phyloP scores from a whole-genome alignment of 495 filamentous ascomycete genomes.

The Aspergillus heteromorphus region DNA sequence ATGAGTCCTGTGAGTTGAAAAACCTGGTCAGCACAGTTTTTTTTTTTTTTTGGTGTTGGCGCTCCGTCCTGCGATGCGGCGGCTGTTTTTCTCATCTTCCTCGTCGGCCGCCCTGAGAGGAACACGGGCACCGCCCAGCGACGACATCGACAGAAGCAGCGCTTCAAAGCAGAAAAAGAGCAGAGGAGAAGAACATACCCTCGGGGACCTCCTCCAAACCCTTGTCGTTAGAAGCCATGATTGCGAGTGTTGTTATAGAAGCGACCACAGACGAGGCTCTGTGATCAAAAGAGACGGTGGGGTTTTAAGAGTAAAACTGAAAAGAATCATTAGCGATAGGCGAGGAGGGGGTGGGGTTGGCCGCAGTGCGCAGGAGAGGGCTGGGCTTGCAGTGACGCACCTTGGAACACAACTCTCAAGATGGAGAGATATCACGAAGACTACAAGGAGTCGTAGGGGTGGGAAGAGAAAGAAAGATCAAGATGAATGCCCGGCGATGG shows the following conservation, averaged over 20 bases:
- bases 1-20: slow-evolving; percentile 68
- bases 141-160: neutral
- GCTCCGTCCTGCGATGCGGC: neutral
- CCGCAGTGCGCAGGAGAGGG: neutral
- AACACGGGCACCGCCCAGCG: slow-evolving; percentile 9
- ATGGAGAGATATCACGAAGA: slow-evolving; percentile 26
- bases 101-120: neutral
- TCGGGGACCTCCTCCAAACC: slow-evolving; percentile 94
- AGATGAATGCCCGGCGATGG: slow-evolving; percentile 24
- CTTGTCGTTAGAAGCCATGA: slow-evolving; percentile 90
- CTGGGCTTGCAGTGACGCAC: slow-evolving; percentile 6
- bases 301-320: slow-evolving; percentile 44
- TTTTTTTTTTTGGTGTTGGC: neutral
- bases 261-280: slow-evolving; percentile 69
- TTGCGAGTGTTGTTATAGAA: slow-evolving; percentile 59
- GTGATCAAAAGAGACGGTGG: slow-evolving; percentile 47
- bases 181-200: slow-evolving; percentile 50
- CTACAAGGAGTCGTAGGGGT: slow-evolving; percentile 24
- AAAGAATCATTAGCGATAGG: slow-evolving; percentile 7
- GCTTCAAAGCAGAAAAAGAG: slow-evolving; percentile 11
- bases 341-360: neutral
- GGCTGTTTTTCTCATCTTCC: slow-evolving; percentile 3
- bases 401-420: slow-evolving; percentile 42
- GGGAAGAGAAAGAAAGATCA: slow-evolving; percentile 14
- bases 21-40: slow-evolving; percentile 19